Evolutionary conservation across 2,329 filamentous ascomycete genomes (phyloP), one percentile per base, ranked within the genome.

Genomic region (Davidsoniella eucalypti): DNA sequence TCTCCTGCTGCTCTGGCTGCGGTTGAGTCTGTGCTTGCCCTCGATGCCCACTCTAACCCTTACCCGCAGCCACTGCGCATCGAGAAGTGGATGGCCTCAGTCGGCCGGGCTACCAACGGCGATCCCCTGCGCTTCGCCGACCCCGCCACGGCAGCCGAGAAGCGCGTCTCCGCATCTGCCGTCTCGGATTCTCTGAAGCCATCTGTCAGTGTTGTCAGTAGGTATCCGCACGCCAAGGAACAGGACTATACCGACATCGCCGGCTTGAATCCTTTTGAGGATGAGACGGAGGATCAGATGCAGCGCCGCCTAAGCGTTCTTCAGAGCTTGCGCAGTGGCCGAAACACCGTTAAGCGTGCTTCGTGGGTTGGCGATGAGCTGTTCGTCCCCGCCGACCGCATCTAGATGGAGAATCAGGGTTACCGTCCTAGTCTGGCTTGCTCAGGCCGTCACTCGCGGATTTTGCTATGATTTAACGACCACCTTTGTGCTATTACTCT

Each of bases 171-270:
- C 23, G n/a, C 29, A 17, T 16, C 39, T 9, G 39, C 9, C 9
- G 39, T 21, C 8, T 17, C 26, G 29, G 12, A 21, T 5, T 23
- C 29, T 8, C 17, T 50, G 43, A 42, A 48, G 16, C 41, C 51
- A 38, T 23, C 38, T 8, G 37, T 51, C 8, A 54, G 52, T 38
- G 48, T 55, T 5, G 48, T 55, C 18, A 47, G 25, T 40, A 50
- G 50, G 48, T 54, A 55, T 39, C 54, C 54, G 17, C n/a, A 44
- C 17, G 54, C 54, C 18, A 48, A 54, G 17, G 36, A 53, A 26
- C 54, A 55, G 44, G 47, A 55, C 46, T 55, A 55, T 43, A 46
- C 52, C 12, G 52, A 55, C 16, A 52, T 55, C 38, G 52, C 54
- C 2, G 42, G 26, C 29, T 17, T 44, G 10, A 55, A 55, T 18